These are phyloP conservation scores for Globisporangium orthogonon DNA, from an alignment of 352 stramenopile species.

Conservation along the genomic window DNA sequence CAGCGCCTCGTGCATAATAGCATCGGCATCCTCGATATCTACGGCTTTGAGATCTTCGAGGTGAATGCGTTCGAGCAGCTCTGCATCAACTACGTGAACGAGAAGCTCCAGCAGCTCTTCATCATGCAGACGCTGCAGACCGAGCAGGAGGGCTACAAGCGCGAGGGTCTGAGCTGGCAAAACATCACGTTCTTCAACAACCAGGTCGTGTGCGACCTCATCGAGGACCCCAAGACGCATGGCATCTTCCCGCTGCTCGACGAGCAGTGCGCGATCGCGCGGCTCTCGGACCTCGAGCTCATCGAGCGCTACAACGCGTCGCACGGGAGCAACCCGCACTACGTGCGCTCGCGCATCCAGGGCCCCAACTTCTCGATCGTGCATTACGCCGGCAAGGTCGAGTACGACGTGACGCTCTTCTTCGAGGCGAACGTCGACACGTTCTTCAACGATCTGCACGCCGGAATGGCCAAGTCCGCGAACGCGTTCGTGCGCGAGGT, in stretches of 20 bases:
- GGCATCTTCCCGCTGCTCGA: constrained; percentile 80
- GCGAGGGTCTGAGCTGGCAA: constrained; percentile 70
- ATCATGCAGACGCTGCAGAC: constrained; percentile 77
- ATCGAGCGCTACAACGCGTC: constrained; percentile 72
- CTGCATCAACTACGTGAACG: constrained; percentile 94
- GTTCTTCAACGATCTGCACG: constrained; percentile 80
- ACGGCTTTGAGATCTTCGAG: constrained; percentile 89
- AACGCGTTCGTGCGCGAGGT: constrained; percentile 71
- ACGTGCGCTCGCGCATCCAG: constrained; percentile 61
- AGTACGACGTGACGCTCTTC: constrained; percentile 84
- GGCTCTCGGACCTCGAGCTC: constrained; percentile 63
- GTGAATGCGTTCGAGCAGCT: constrained; percentile 93
- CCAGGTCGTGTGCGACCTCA: constrained; percentile 84
- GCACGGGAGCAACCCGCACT: constrained; percentile 68
- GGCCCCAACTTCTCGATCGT: constrained; percentile 73
- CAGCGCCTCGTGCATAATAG: constrained; percentile 57
- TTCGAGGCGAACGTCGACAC: constrained; percentile 83
- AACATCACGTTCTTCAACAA: constrained; percentile 85
- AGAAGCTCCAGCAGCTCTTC: constrained; percentile 91
- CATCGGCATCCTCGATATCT: constrained; percentile 89
- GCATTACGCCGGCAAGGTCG: constrained; percentile 83
- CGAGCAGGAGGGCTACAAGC: constrained; percentile 74
- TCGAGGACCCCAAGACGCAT: constrained; percentile 78
- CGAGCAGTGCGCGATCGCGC: constrained; percentile 72
- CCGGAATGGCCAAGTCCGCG: constrained; percentile 62